A percentile compares a stretch with the other conserved stretches of the same genome.
Evolutionary conservation across 2,329 filamentous ascomycete genomes (phyloP).

Genomic region (Aspergillus phoenicis): DNA sequence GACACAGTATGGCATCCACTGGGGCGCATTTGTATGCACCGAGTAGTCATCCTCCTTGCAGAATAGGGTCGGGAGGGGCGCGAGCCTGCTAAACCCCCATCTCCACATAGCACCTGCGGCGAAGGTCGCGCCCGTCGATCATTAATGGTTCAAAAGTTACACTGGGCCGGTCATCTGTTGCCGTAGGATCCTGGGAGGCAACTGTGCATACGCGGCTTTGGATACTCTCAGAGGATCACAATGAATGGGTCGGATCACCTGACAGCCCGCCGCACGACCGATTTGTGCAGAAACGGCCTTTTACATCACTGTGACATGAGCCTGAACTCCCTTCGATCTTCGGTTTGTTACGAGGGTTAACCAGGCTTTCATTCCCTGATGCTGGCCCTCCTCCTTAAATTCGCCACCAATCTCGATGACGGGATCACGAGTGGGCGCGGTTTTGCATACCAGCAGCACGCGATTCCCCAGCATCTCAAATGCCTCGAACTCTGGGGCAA

Average conservation of each 20-base stretch:
- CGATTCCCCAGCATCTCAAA: background rate
- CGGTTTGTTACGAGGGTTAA: background rate
- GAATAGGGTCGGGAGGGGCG: background rate
- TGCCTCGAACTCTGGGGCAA: background rate
- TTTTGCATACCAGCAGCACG: background rate
- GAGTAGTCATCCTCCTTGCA: background rate
- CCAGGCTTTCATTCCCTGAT: background rate
- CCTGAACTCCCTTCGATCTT: background rate
- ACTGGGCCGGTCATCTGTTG: background rate
- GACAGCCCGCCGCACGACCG: background rate
- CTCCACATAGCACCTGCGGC: background rate
- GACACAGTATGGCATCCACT: background rate
- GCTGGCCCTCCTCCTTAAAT: background rate
- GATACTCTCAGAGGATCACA: no score
- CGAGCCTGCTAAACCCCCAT: background rate
- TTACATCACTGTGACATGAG: constrained; percentile 1
- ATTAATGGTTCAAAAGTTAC: background rate
- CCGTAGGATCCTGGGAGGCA: background rate
- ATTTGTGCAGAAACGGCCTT: background rate
- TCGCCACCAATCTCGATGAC: background rate
- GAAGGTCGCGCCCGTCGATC: background rate
- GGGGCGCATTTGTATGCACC: background rate
- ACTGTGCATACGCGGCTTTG: background rate
- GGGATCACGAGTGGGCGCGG: background rate
- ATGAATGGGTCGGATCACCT: background rate